Evolutionary conservation across 2,329 filamentous ascomycete genomes (phyloP), one percentile per base, ranked within the genome.

Genomic region (Penicillium sp.): DNA sequence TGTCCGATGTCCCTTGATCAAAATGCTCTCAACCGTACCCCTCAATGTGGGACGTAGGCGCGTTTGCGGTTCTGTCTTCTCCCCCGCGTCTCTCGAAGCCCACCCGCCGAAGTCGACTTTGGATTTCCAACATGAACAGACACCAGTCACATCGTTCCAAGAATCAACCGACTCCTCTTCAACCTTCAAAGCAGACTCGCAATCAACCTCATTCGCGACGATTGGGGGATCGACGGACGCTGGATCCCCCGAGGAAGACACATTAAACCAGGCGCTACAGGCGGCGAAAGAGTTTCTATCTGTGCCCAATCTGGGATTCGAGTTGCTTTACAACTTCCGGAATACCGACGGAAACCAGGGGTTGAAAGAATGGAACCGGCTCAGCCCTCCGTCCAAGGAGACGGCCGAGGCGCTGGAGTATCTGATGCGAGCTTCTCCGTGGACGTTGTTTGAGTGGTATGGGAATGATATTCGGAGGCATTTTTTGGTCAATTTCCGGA

Each of bases 11-110:
- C 42, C 44, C 41, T 35, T 55, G 43, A 54, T 25, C 52, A 66
- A 47, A 37, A 73, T 70, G 68, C 44, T 66, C 22, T 61, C 64
- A 22, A 64, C 63, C 44, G 54, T 51, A 33, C 62, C 69, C 44
- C 60, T 68, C 50, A 62, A 62, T 54, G 55, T 51, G 53, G 59
- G 64, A 55, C 73, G 72, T 58, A 72, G 71, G 64, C 75, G 74
- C 60, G 70, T 78, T 22, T 77, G 78, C 61, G 67, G 66, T 53
- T 77, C 76, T 12, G 75, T 78, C 45, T 78, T 78, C 58, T 68
- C 75, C 45, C 69, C 73, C 47, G 64, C 73, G 50, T 70, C 70
- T 17, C 61, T 70, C n/a, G 69, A 70, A 50, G 67, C 67, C 61
- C 44, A 54, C 17, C 67, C 66, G 53, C 57, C 68, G 38, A 61